Conservation (phyloP, 192 early-diverging fungal genomes). For the Coemansia sp. region DNA sequence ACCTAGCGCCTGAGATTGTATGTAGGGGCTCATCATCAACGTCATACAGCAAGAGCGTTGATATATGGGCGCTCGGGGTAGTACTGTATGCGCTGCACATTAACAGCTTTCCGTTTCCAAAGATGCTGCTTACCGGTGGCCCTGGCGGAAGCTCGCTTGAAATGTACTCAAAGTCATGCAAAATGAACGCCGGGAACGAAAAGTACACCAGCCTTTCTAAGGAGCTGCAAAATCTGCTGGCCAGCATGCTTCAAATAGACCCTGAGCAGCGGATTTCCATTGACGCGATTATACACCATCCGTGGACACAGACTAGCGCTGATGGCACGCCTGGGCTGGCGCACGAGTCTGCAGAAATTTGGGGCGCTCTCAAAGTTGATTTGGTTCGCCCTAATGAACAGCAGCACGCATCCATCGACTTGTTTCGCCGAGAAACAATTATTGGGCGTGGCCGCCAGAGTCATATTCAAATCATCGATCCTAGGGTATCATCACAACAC, state of each 20-base stretch:
- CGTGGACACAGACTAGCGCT: conserved; percentile 41
- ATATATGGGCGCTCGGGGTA: conserved; percentile 55
- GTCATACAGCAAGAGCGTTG: conserved; percentile 46
- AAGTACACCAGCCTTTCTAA: conserved; percentile 23
- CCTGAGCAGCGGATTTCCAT: conserved; percentile 22
- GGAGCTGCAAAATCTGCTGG: conserved; percentile 24
- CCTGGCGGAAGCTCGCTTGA: conserved; percentile 19
- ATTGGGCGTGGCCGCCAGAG: conserved; percentile 38
- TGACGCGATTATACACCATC: conserved; percentile 34
- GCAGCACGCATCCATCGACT: conserved; percentile 8
- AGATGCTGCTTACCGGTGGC: conserved; percentile 17
- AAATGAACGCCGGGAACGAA: conserved; percentile 18
- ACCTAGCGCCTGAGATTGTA: conserved; percentile 56
- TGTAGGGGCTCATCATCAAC: conserved; percentile 38
- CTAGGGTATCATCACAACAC: conserved; percentile 33
- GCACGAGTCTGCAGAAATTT: conserved; percentile 25
- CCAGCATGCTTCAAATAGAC: conserved; percentile 35
- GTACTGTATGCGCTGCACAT: conserved; percentile 46
- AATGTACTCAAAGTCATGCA: conserved; percentile 22
- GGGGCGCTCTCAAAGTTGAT: conserved; percentile 23
- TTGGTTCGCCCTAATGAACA: not conserved
- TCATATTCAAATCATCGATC: conserved; percentile 41
- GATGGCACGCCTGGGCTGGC: conserved; percentile 29
- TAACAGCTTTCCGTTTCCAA: conserved; percentile 48
- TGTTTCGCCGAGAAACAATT: conserved; percentile 27